Evolutionary conservation across 805 yeast species (phyloP).

Genomic region (Monosporozyma servazzii): DNA sequence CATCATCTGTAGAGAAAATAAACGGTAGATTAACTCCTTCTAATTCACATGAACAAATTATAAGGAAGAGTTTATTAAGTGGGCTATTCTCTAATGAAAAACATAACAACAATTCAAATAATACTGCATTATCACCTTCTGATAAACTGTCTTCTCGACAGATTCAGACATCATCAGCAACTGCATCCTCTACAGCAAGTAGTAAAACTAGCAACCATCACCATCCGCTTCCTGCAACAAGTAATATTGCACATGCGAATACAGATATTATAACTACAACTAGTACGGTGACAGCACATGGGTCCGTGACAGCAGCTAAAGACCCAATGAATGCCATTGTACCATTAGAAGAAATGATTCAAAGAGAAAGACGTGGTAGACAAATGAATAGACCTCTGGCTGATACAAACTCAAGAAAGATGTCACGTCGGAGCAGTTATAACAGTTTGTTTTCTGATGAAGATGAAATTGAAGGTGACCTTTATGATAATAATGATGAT

Average conservation of each 20-base stretch:
- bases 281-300: conserved; percentile 17
- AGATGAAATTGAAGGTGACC: background rate
- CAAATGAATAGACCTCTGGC: background rate
- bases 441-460: background rate
- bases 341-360: conserved; percentile 4
- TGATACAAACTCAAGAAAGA: background rate
- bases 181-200: background rate
- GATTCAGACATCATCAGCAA: background rate
- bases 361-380: conserved; percentile 4
- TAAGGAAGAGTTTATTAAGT: conserved; percentile 24
- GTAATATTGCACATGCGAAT: background rate
- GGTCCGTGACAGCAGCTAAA: conserved; percentile 23
- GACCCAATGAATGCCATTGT: conserved; percentile 2
- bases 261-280: background rate
- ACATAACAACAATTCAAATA: background rate
- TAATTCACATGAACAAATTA: conserved; percentile 4
- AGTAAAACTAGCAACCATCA: background rate
- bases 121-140: background rate
- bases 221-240: background rate
- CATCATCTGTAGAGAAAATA: background rate
- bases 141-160: background rate
- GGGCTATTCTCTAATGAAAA: conserved; percentile 23
- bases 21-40: background rate
- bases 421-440: background rate
- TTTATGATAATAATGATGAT: background rate